phyloP scores from a whole-genome alignment of 345 rosid genomes.

The Salix arbutifolia region DNA sequence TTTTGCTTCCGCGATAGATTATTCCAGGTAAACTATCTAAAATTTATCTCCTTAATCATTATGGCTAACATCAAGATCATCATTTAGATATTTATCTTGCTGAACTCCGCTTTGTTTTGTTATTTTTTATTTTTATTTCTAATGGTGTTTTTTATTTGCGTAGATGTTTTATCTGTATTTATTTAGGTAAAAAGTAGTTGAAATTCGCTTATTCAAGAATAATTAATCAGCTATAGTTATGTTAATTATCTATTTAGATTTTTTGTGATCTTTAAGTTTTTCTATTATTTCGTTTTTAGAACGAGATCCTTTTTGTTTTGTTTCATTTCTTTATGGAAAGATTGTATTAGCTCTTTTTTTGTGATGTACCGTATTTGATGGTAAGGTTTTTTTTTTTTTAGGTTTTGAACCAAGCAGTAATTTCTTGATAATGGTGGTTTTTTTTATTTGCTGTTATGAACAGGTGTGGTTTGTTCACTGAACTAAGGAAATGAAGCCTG shows the following conservation, averaged over 20 bases:
- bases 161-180: not conserved
- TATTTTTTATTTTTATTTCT: not conserved
- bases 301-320: not conserved
- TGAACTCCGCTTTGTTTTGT: not conserved
- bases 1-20: not conserved
- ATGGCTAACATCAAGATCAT: not conserved
- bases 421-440: not conserved
- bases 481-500: slow-evolving; percentile 49
- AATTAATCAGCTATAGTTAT: not conserved
- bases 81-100: not conserved
- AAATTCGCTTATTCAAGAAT: not conserved
- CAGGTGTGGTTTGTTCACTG: slow-evolving; percentile 10
- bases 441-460: not conserved
- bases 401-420: not conserved
- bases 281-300: not conserved
- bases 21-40: not conserved
- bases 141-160: not conserved
- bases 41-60: not conserved
- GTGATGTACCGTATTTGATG: not conserved
- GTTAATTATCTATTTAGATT: not conserved
- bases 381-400: not conserved
- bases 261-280: not conserved
- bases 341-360: not conserved
- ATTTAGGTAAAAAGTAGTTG: not conserved
- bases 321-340: not conserved